Conservation (phyloP, 179 eudicot genomes). For the Beta corolliflora region DNA sequence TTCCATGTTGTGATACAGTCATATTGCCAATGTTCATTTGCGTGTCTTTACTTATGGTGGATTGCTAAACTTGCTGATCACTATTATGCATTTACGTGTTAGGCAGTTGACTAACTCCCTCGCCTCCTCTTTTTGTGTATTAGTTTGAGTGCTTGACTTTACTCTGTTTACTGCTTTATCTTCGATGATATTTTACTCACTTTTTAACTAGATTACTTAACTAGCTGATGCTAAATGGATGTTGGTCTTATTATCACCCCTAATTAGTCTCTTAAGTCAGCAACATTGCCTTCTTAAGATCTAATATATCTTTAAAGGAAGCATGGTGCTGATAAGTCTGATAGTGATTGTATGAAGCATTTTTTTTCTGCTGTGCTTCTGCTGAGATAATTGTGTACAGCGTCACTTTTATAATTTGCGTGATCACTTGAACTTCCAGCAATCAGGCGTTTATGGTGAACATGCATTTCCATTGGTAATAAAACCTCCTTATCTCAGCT, state of each 20-base stretch:
- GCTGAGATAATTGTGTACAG: conserved; percentile 14
- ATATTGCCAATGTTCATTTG: conserved; percentile 17
- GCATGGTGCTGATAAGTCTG: background rate
- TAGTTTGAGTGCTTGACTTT: background rate
- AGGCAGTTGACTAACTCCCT: background rate
- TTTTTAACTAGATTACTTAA: background rate
- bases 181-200: background rate
- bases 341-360: background rate
- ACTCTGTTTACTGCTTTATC: background rate
- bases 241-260: background rate
- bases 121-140: background rate
- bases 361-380: background rate
- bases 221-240: conserved; percentile 4
- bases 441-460: conserved; percentile 22
- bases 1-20: conserved; percentile 27
- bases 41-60: conserved; percentile 10
- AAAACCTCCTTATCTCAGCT: conserved; percentile 1
- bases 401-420: conserved; percentile 12
- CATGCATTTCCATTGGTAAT: conserved; percentile 27
- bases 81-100: conserved; percentile 4
- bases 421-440: conserved; percentile 13
- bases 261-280: conserved; percentile 6
- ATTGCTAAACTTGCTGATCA: conserved; percentile 5
- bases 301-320: background rate
- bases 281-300: background rate